Evolutionary conservation across 257 asterid species (phyloP), one percentile per base, ranked within the genome.

Genomic region (Rehmannia glutinosa): DNA sequence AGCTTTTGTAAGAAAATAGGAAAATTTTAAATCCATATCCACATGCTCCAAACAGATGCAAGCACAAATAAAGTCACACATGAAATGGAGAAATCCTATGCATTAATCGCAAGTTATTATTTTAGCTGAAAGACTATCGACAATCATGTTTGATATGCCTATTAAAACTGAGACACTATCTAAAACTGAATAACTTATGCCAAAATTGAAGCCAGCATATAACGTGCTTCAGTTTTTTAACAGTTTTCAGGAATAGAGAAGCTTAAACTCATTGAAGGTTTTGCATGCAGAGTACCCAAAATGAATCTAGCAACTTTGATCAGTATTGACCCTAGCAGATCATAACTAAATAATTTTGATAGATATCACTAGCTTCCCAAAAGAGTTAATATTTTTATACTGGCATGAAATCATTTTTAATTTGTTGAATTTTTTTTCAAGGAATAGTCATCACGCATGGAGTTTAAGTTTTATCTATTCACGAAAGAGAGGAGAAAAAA

Each of bases 161-260:
- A 16, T n/a, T 11, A 50, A 41, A 2, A 15, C 27, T 15, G 28
- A 28, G 32, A 36, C 20, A 70, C 12, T 13, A 49, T 15, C 2
- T 7, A 24, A 60, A 50, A 61, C 16, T 10, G 15, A 32, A 57
- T 39, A 59, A 10, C 35, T 32, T 8, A n/a, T 32, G 38, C 35
- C 16, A 39, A 23, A 30, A 23, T n/a, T 60, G 54, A 33, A 16
- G 68, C 68, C 32, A 52, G 24, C 47, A 62, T n/a, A 42, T 23
- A 30, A 25, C 41, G 24, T 19, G 67, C 12, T 61, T 20, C 32
- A 70, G 21, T 13, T 23, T 70, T 23, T 11, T 23, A 62, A 62
- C 56, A 42, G 43, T 63, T 30, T 20, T 64, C 69, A 63, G 69
- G 57, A 36, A 28, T 45, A 63, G 25, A 33, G 13, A 62, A 24